These are phyloP conservation scores for Candida labiduridarum DNA, from an alignment of 1,139 yeast species.

Conservation along the genomic window DNA sequence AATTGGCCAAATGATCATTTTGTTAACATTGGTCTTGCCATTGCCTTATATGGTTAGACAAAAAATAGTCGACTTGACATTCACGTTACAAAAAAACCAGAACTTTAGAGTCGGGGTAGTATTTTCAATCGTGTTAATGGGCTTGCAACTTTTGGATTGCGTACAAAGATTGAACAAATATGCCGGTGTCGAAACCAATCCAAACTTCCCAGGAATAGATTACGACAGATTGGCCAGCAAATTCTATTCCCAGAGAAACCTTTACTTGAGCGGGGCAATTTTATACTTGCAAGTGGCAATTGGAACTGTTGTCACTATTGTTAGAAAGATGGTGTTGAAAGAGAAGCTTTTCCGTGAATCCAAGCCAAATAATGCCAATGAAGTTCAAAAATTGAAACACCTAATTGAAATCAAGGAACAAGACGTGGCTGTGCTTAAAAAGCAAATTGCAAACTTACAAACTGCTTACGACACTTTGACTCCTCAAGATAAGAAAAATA, in stretches of 20 bases:
- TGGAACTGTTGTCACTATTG: conserved; percentile 56
- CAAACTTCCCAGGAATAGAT: conserved; percentile 28
- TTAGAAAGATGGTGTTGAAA: conserved; percentile 60
- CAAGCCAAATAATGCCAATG: conserved; percentile 26
- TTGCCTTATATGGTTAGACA: conserved; percentile 59
- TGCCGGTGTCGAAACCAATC: conserved; percentile 24
- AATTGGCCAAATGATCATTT: conserved; percentile 54
- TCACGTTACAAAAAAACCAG: conserved; percentile 36
- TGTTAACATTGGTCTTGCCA: conserved; percentile 60
- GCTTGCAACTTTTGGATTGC: conserved; percentile 63
- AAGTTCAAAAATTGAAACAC: conserved; percentile 40
- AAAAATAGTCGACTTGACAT: conserved; percentile 42
- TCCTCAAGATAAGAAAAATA: conserved; percentile 13
- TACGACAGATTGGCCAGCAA: conserved; percentile 52
- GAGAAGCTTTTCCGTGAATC: conserved; percentile 45
- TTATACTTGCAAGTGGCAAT: conserved; percentile 62
- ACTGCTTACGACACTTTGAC: conserved; percentile 51
- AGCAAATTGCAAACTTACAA: conserved; percentile 58
- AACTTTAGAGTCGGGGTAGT: conserved; percentile 53
- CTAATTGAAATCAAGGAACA: conserved; percentile 47
- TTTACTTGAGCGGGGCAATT: conserved; percentile 72
- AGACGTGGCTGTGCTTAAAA: conserved; percentile 53
- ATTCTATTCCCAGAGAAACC: conserved; percentile 71
- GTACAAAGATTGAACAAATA: conserved; percentile 46
- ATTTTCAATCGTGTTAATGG: conserved; percentile 49